Evolutionary conservation across 2,329 filamentous ascomycete species (phyloP).

Genomic region (Sporothrix variecibatus): DNA sequence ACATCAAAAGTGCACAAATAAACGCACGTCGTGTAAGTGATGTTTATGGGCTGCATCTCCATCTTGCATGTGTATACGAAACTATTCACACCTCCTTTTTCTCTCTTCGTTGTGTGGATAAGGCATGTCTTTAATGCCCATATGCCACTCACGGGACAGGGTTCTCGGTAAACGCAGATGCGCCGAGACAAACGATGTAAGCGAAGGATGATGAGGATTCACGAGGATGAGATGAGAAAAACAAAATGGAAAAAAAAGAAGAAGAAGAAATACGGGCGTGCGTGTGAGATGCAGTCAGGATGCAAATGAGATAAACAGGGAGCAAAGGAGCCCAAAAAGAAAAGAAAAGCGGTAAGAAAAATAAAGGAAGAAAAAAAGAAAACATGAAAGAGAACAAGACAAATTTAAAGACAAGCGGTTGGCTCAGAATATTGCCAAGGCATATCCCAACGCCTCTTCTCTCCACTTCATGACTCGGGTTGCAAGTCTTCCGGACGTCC

Average conservation of each 20-base stretch:
- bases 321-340: not conserved
- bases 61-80: slow-evolving; percentile 7
- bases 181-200: not conserved
- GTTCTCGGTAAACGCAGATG: not conserved
- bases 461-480: not conserved
- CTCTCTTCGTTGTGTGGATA: not conserved
- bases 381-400: not conserved
- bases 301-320: not conserved
- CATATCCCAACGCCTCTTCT: not conserved
- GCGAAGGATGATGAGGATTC: not conserved
- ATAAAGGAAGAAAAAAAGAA: not conserved
- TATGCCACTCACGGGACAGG: not conserved
- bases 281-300: not conserved
- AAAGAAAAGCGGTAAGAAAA: not conserved
- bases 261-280: not conserved
- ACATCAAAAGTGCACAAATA: not conserved
- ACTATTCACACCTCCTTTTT: not conserved
- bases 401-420: not conserved
- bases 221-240: not conserved
- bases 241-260: not conserved
- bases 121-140: not conserved
- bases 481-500: not conserved
- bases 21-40: not conserved
- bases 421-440: not conserved
- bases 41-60: not conserved